Evolutionary conservation across 805 yeast species (phyloP).

Genomic region (Martiniozyma abietophila): DNA sequence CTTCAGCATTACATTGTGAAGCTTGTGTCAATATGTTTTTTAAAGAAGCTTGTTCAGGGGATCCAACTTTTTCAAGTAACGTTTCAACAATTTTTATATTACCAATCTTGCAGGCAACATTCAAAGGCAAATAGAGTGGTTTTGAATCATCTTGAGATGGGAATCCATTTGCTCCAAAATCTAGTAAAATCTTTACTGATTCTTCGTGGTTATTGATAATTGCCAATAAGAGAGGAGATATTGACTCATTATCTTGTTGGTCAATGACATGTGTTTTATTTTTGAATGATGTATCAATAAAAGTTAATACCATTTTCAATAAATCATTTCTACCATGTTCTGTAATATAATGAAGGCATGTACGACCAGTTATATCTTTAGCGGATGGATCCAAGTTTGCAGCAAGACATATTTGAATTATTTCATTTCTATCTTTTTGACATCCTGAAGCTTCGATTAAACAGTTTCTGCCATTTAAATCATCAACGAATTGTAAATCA

Average conservation of each 20-base stretch:
- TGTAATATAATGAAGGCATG: constrained; percentile 83
- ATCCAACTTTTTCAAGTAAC: constrained; percentile 34
- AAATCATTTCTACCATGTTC: constrained; percentile 42
- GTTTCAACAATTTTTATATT: constrained; percentile 59
- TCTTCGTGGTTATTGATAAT: constrained; percentile 58
- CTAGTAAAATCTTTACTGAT: constrained; percentile 40
- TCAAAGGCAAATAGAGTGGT: constrained; percentile 66
- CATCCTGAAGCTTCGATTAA: constrained; percentile 56
- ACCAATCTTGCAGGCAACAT: constrained; percentile 83
- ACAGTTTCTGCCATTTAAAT: constrained; percentile 61
- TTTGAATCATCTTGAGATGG: constrained; percentile 39
- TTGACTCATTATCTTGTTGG: constrained; percentile 59
- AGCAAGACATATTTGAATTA: constrained; percentile 21
- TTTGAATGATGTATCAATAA: constrained; percentile 3
- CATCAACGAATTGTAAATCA: constrained; percentile 58
- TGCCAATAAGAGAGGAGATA: constrained; percentile 76
- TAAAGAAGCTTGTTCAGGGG: constrained; percentile 22
- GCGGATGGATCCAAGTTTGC: constrained; percentile 22
- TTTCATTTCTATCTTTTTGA: constrained; percentile 18
- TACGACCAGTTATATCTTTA: constrained; percentile 64
- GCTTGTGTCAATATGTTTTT: constrained; percentile 26
- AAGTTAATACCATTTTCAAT: constrained; percentile 26
- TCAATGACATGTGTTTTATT: constrained; percentile 29
- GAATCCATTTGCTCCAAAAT: constrained; percentile 40
- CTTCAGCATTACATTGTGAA: constrained; percentile 73